Evolutionary conservation across 352 stramenopile species (phyloP).

Genomic region (Phytopythium mirpurense): DNA sequence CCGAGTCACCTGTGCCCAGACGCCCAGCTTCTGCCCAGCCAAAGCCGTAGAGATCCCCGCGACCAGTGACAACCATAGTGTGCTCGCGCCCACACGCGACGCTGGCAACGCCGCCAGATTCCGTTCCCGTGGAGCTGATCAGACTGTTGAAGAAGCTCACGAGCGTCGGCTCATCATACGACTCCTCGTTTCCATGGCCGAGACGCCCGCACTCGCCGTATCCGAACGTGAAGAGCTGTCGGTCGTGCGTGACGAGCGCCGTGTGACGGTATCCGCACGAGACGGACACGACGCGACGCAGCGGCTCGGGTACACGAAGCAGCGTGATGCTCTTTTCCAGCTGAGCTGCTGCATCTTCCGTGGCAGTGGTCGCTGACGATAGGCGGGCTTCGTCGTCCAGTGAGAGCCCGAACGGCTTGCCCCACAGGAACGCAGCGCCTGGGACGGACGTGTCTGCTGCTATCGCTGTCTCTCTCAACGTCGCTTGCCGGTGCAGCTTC

Average conservation of each 20-base stretch:
- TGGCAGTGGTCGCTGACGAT: conserved; percentile 10
- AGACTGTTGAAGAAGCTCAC: conserved; percentile 58
- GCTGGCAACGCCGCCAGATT: conserved; percentile 31
- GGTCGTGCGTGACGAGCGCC: conserved; percentile 59
- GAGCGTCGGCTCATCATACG: conserved; percentile 27
- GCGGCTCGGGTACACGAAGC: conserved; percentile 38
- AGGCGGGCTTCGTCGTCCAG: conserved; percentile 53
- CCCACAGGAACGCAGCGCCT: conserved; percentile 59
- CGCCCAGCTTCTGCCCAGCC: conserved; percentile 83
- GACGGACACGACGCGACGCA: conserved; percentile 59
- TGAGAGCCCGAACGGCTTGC: conserved; percentile 48
- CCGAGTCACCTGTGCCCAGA: conserved; percentile 73
- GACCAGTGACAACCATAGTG: conserved; percentile 69
- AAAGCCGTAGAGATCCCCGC: conserved; percentile 72
- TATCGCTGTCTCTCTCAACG: not conserved
- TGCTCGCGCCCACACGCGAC: conserved; percentile 83
- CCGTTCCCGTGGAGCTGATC: conserved; percentile 27
- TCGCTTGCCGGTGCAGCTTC: conserved; percentile 6
- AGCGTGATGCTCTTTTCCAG: conserved; percentile 17
- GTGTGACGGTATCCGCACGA: conserved; percentile 77
- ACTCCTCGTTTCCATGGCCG: conserved; percentile 61
- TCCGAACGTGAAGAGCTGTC: conserved; percentile 71
- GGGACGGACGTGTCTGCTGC: conserved; percentile 15
- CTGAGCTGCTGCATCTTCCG: not conserved
- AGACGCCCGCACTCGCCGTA: conserved; percentile 77